phyloP scores from a whole-genome alignment of 1,139 yeast species.

The Candida smagusa region DNA sequence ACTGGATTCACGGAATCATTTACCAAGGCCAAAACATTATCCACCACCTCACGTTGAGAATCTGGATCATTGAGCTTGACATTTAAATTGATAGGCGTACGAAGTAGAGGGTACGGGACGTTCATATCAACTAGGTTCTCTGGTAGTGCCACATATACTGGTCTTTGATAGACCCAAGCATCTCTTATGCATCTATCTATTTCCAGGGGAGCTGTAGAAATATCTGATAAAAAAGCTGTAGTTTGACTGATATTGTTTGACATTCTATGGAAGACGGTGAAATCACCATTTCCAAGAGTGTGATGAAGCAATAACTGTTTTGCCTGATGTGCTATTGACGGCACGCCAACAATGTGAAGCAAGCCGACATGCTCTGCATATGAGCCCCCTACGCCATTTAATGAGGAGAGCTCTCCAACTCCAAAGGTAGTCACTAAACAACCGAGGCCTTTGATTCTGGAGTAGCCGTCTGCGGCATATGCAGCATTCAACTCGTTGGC shows the following conservation, averaged over 20 bases:
- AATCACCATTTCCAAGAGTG: slow-evolving; percentile 46
- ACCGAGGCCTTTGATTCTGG: slow-evolving; percentile 36
- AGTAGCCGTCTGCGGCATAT: slow-evolving; percentile 43
- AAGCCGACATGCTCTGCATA: slow-evolving; percentile 43
- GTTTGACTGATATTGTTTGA: slow-evolving; percentile 67
- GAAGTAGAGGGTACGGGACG: slow-evolving; percentile 54
- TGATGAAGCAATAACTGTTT: slow-evolving; percentile 39
- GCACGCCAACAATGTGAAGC: slow-evolving; percentile 40
- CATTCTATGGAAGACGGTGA: slow-evolving; percentile 45
- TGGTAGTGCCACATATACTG: slow-evolving; percentile 81
- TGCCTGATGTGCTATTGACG: slow-evolving; percentile 36
- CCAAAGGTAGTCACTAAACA: slow-evolving; percentile 43
- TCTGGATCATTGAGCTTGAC: slow-evolving; percentile 63
- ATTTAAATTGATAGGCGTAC: slow-evolving; percentile 61
- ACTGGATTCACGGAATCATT: slow-evolving; percentile 62
- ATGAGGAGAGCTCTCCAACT: slow-evolving; percentile 40
- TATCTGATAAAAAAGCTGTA: slow-evolving; percentile 60
- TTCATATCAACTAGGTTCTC: slow-evolving; percentile 71
- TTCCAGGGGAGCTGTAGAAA: slow-evolving; percentile 59
- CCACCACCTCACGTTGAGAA: slow-evolving; percentile 71
- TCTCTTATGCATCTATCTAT: slow-evolving; percentile 74
- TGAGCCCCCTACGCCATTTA: slow-evolving; percentile 42
- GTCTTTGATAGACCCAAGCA: slow-evolving; percentile 72
- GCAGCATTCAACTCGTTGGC: slow-evolving; percentile 45
- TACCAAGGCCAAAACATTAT: slow-evolving; percentile 51